Evolutionary conservation across 116 monocot species (phyloP).

Genomic region (Papilionanthe hybrid): DNA sequence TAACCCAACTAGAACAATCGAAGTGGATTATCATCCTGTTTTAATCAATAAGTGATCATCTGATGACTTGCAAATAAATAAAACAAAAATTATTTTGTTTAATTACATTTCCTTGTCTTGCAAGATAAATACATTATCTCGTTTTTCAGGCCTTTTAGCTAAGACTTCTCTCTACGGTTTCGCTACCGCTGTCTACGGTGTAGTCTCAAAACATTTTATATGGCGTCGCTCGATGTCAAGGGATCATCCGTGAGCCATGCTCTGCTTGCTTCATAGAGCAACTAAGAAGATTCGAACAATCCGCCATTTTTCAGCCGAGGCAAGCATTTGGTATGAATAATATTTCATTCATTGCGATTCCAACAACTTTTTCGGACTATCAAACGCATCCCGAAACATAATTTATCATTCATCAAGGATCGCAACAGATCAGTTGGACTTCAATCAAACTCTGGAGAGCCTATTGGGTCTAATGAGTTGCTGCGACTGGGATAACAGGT

Average conservation of each 20-base stretch:
- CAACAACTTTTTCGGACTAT: background rate
- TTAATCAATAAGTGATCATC: too few species aligned
- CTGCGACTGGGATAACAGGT: background rate
- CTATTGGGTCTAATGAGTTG: background rate
- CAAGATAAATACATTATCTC: too few species aligned
- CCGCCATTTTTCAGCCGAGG: conserved; percentile 10
- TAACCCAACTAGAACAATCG: too few species aligned
- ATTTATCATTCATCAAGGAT: background rate
- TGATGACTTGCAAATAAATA: too few species aligned
- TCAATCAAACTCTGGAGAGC: background rate
- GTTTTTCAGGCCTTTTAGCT: conserved; percentile 11
- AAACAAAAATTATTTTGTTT: too few species aligned
- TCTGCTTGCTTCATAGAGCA: conserved; percentile 18
- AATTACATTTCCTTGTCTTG: too few species aligned
- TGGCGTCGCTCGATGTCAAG: conserved; percentile 40
- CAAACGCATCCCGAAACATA: background rate
- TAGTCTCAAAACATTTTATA: conserved; percentile 16
- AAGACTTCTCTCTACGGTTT: conserved; percentile 14
- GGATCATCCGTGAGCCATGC: conserved; percentile 14
- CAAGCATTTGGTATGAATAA: conserved; percentile 25
- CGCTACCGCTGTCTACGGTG: conserved; percentile 5
- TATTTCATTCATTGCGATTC: conserved; percentile 26
- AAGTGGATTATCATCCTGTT: too few species aligned
- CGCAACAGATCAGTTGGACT: background rate
- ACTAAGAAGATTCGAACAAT: background rate